Conservation (phyloP, 1,284 basidiomycete genomes). For the Fereydounia khargensis region DNA sequence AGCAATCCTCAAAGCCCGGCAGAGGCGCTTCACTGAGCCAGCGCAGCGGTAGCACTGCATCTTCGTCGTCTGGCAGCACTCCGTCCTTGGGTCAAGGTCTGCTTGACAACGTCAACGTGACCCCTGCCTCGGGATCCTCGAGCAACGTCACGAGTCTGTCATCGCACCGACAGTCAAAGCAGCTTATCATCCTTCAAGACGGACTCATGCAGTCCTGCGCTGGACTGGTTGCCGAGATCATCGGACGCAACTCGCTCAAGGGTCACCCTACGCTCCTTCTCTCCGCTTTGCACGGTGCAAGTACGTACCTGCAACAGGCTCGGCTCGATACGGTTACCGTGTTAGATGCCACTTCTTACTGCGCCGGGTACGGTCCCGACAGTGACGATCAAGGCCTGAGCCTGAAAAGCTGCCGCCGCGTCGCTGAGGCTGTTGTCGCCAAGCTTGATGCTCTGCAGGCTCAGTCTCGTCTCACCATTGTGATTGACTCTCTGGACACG, state of each 20-base stretch:
- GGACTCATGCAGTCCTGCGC: constrained; percentile 33
- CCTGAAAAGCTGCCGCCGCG: neutral
- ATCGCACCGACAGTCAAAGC: constrained; percentile 27
- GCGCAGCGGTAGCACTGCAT: too few species aligned
- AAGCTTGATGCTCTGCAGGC: neutral
- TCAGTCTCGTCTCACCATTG: constrained; percentile 5
- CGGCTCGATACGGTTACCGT: constrained; percentile 1
- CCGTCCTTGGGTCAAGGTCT: constrained; percentile 23
- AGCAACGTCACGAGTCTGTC: constrained; percentile 9
- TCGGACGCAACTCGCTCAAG: constrained; percentile 11
- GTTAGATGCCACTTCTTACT: constrained; percentile 15
- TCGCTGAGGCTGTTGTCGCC: neutral
- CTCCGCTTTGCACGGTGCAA: constrained; percentile 6
- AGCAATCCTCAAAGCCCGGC: too few species aligned
- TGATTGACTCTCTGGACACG: constrained; percentile 42
- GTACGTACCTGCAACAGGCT: constrained; percentile 14
- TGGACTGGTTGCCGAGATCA: constrained; percentile 27
- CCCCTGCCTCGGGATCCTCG: constrained; percentile 12
- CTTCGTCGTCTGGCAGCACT: too few species aligned
- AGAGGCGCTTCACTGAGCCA: too few species aligned
- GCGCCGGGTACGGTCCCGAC: constrained; percentile 6
- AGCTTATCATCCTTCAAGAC: constrained; percentile 41
- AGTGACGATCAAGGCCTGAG: neutral
- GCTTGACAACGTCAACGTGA: constrained; percentile 15
- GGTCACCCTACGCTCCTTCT: constrained; percentile 17